A percentile compares a stretch with the other conserved stretches of the same genome.
Conservation (phyloP, 2,329 filamentous ascomycete species). For the Aureobasidium sp. region DNA sequence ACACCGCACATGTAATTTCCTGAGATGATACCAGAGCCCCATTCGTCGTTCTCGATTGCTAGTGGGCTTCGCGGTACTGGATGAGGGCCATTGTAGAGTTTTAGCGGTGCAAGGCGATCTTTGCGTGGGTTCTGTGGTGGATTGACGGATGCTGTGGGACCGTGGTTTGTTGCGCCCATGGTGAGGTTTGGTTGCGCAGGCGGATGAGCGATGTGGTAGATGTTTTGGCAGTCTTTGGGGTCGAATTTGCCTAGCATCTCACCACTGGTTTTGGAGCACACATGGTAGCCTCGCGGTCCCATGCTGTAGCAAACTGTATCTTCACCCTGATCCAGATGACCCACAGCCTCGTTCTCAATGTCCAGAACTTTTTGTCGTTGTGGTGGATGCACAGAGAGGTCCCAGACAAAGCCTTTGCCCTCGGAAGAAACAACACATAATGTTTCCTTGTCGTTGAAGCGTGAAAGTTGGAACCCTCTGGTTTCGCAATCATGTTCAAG, state of each 20-base stretch:
- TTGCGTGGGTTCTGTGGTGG: slow-evolving; percentile 16
- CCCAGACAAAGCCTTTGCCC: slow-evolving; percentile 38
- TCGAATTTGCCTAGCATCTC: slow-evolving; percentile 30
- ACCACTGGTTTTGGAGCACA: slow-evolving; percentile 33
- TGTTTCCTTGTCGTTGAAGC: slow-evolving; percentile 24
- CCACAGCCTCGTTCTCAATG: slow-evolving; percentile 34
- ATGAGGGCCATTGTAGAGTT: slow-evolving; percentile 16
- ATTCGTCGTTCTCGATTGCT: slow-evolving; percentile 32
- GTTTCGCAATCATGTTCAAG: slow-evolving; percentile 36
- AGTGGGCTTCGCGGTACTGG: slow-evolving; percentile 11
- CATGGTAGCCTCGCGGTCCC: slow-evolving; percentile 34
- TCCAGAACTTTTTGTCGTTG: slow-evolving; percentile 26
- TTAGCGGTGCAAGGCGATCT: slow-evolving; percentile 16
- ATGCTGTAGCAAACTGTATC: slow-evolving; percentile 38
- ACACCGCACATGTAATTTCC: slow-evolving; percentile 36
- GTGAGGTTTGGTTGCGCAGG: slow-evolving; percentile 12
- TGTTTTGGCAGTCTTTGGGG: slow-evolving; percentile 25
- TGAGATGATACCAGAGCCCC: slow-evolving; percentile 39
- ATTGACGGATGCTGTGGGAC: slow-evolving; percentile 14
- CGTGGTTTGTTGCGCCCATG: slow-evolving; percentile 16
- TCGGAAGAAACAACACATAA: slow-evolving; percentile 39
- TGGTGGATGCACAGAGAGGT: slow-evolving; percentile 29
- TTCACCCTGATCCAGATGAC: slow-evolving; percentile 36
- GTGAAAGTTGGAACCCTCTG: slow-evolving; percentile 37
- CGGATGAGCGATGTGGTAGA: slow-evolving; percentile 29